A percentile compares a stretch with the other conserved stretches of the same genome.
These are phyloP conservation scores for Tetrahymena malaccensis DNA, from an alignment of 73 alveolate genomes.

Conservation along the genomic window DNA sequence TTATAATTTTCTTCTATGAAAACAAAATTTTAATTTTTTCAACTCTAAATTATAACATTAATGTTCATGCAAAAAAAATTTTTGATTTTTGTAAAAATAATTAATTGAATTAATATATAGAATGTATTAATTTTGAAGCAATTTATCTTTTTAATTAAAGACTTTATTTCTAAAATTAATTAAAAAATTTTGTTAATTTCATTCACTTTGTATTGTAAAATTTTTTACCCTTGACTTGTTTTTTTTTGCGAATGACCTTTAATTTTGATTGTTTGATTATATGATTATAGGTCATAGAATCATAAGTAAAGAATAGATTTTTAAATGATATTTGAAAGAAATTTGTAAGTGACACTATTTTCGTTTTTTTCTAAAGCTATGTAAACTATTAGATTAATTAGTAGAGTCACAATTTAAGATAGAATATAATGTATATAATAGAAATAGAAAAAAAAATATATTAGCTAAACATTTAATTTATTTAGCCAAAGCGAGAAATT, in stretches of 20 bases:
- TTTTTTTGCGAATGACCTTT: too few relatives aligned
- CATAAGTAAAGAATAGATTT: neutral
- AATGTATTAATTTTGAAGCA: neutral
- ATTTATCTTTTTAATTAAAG: neutral
- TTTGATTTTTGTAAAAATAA: too few relatives aligned
- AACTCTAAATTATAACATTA: neutral
- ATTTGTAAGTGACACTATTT: neutral
- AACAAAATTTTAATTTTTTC: neutral
- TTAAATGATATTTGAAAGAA: neutral
- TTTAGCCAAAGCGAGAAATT: neutral
- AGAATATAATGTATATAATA: neutral
- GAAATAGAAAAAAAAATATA: neutral
- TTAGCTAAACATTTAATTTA: neutral
- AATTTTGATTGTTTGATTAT: too few relatives aligned
- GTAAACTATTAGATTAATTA: neutral
- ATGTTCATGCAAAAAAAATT: neutral
- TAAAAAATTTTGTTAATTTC: too few relatives aligned
- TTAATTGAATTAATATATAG: neutral
- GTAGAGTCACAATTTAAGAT: neutral
- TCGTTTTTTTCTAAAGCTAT: neutral
- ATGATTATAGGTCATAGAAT: neutral
- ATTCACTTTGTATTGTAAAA: too few relatives aligned
- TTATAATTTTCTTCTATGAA: neutral
- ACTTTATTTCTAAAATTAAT: neutral
- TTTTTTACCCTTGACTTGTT: too few relatives aligned